A percentile compares a stretch with the other conserved stretches of the same genome.
These are phyloP conservation scores for Starmerella etchellsii DNA, from an alignment of 805 yeast genomes.

Conservation along the genomic window DNA sequence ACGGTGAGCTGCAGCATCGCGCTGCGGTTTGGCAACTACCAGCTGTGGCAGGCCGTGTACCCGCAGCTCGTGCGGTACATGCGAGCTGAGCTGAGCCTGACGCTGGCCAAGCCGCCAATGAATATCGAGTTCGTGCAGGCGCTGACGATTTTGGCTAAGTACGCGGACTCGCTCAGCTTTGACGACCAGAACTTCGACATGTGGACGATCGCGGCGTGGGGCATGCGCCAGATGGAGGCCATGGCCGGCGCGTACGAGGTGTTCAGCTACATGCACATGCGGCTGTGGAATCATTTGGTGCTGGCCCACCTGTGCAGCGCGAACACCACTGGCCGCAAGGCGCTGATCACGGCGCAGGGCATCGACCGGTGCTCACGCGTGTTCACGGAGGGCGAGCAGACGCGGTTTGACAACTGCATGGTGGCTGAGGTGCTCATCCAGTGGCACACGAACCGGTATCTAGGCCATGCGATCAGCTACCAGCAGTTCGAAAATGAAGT, in stretches of 20 bases:
- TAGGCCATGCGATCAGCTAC: conserved; percentile 32
- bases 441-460: conserved; percentile 43
- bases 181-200: conserved; percentile 46
- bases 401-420: conserved; percentile 74
- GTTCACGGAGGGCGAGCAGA: conserved; percentile 44
- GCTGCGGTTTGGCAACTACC: conserved; percentile 37
- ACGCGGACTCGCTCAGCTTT: conserved; percentile 47
- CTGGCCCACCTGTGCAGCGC: conserved; percentile 57
- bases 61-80: conserved; percentile 35
- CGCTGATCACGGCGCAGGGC: conserved; percentile 47
- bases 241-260: conserved; percentile 55
- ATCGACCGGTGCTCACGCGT: conserved; percentile 47
- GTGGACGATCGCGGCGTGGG: conserved; percentile 57
- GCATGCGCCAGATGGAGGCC: conserved; percentile 51
- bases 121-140: conserved; percentile 56
- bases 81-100: conserved; percentile 36
- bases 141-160: conserved; percentile 49
- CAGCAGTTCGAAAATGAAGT: conserved; percentile 36
- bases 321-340: conserved; percentile 51
- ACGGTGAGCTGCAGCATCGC: conserved; percentile 55
- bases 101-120: conserved; percentile 34
- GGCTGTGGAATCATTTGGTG: conserved; percentile 62
- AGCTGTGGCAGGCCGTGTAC: conserved; percentile 33
- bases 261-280: conserved; percentile 46
- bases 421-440: conserved; percentile 60